Conservation (phyloP, 1,284 basidiomycete species). For the Puccinia novopanici region DNA sequence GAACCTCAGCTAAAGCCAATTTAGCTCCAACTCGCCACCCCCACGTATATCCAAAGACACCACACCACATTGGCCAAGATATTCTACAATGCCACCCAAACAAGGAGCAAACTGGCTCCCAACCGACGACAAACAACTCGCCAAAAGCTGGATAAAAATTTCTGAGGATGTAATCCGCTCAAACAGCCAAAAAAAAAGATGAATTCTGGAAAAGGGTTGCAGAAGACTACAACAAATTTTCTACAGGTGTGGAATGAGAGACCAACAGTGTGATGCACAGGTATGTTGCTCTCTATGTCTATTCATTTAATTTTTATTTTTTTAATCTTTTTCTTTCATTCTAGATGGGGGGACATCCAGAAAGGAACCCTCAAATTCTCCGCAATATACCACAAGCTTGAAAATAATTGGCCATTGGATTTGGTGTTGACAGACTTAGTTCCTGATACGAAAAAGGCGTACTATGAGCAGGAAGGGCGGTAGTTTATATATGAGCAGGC, state of each 20-base stretch:
- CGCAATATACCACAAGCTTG: not conserved
- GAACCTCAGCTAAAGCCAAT: no score
- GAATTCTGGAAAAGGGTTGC: no score
- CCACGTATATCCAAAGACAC: no score
- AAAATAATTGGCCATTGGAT: not conserved
- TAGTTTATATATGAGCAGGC: no score
- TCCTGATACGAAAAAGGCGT: not conserved
- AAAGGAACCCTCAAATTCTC: not conserved
- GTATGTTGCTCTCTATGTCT: not conserved
- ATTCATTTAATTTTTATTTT: not conserved
- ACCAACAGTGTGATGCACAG: not conserved
- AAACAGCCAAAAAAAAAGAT: no score
- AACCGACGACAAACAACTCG: not conserved
- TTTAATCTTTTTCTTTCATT: no score
- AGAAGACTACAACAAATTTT: not conserved
- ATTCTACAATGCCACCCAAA: no score
- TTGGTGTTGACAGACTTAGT: not conserved
- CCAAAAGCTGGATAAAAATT: not conserved
- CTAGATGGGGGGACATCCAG: not conserved
- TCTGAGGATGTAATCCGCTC: not conserved
- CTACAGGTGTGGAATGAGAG: not conserved
- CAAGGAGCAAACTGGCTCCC: no score
- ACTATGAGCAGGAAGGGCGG: constrained; percentile 18
- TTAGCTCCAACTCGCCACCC: no score
- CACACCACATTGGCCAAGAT: no score